phyloP scores from a whole-genome alignment of 495 filamentous ascomycete species.

The Massariosphaeria phaeospora region DNA sequence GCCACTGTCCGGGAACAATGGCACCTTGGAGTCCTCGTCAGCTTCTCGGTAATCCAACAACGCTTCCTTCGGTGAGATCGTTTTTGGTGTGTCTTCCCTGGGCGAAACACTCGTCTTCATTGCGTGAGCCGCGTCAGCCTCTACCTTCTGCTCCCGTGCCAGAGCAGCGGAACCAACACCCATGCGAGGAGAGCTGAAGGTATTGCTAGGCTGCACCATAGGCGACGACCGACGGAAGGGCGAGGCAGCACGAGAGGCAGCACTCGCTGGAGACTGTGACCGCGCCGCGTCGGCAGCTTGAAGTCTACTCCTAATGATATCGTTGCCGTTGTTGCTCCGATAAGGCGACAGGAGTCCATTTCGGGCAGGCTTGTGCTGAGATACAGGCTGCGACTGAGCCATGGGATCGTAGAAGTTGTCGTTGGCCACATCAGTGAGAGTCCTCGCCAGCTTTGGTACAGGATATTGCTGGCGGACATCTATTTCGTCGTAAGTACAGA shows the following conservation, averaged over 20 bases:
- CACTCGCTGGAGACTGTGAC: slow-evolving; percentile 51
- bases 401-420: slow-evolving; percentile 81
- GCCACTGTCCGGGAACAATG: slow-evolving; percentile 57
- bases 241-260: slow-evolving; percentile 64
- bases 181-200: slow-evolving; percentile 38
- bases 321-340: slow-evolving; percentile 46
- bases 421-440: slow-evolving; percentile 76
- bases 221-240: slow-evolving; percentile 79
- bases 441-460: slow-evolving; percentile 79
- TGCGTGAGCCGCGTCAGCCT: slow-evolving; percentile 50
- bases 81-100: slow-evolving; percentile 63
- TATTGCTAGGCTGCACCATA: slow-evolving; percentile 47
- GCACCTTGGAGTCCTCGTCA: slow-evolving; percentile 61
- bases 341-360: slow-evolving; percentile 49
- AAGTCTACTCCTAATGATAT: slow-evolving; percentile 66
- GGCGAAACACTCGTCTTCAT: slow-evolving; percentile 38
- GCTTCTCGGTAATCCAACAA: slow-evolving; percentile 75
- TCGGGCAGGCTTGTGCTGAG: slow-evolving; percentile 40
- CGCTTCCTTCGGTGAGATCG: slow-evolving; percentile 95
- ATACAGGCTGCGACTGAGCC: slow-evolving; percentile 38
- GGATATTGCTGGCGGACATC: slow-evolving; percentile 32
- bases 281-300: slow-evolving; percentile 70
- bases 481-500: slow-evolving; percentile 50
- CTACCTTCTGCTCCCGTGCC: slow-evolving; percentile 55
- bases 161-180: slow-evolving; percentile 55